Conservation (phyloP, 2,329 filamentous ascomycete genomes). For the Mycosphaerella sp. region DNA sequence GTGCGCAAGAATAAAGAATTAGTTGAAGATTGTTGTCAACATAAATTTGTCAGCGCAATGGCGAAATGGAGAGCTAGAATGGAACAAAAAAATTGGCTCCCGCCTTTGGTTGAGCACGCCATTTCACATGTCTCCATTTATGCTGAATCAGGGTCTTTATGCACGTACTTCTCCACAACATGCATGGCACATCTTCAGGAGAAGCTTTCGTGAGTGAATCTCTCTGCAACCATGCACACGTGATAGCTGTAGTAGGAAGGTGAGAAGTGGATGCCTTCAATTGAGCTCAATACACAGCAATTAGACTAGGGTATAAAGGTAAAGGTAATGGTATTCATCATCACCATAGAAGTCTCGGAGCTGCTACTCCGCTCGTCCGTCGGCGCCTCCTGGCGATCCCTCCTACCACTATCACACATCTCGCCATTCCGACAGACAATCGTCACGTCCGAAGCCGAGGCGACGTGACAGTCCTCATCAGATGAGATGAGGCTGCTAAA, state of each 20-base stretch:
- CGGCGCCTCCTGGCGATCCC: neutral
- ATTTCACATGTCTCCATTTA: no score
- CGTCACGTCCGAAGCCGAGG: neutral
- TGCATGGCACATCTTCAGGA: no score
- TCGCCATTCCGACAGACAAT: neutral
- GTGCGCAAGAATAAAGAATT: no score
- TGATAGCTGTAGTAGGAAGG: neutral
- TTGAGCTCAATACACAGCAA: conserved; percentile 3
- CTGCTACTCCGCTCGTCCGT: neutral
- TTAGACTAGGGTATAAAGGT: conserved; percentile 14
- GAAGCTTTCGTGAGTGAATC: no score
- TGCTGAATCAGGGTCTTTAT: no score
- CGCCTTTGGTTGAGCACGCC: no score
- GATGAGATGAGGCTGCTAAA: conserved; percentile 2
- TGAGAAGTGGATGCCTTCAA: neutral
- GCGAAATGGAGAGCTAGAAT: no score
- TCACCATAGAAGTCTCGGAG: neutral
- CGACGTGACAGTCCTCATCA: neutral
- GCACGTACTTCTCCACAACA: no score
- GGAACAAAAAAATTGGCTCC: no score
- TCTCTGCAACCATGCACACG: no score
- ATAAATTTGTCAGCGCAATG: no score
- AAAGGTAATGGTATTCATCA: neutral
- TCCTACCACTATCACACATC: neutral
- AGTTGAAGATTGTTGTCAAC: no score